Conservation (phyloP, 2,329 filamentous ascomycete species). For the Diaporthe capsici region DNA sequence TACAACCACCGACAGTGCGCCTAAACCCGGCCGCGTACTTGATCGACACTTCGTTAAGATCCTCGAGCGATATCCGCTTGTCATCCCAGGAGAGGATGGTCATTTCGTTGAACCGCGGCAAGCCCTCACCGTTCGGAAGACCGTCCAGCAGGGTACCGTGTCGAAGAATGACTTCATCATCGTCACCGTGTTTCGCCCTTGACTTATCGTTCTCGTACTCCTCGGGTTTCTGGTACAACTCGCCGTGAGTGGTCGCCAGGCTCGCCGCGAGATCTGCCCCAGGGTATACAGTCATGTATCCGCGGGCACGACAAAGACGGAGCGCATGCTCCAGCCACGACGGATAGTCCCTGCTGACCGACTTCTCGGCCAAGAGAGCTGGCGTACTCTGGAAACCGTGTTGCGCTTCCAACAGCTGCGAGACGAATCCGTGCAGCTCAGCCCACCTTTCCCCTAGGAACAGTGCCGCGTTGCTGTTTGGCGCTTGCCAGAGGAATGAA, state of each 20-base stretch:
- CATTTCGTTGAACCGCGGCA: constrained; percentile 62
- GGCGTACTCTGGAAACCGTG: constrained; percentile 52
- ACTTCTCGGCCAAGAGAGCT: constrained; percentile 64
- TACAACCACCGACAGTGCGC: constrained; percentile 76
- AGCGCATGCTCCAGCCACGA: constrained; percentile 85
- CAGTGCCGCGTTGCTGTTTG: constrained; percentile 84
- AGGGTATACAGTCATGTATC: constrained; percentile 87
- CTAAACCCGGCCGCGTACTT: constrained; percentile 73
- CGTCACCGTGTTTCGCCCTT: constrained; percentile 46
- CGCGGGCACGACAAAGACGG: constrained; percentile 80
- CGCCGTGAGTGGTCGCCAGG: constrained; percentile 82
- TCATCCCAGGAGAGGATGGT: constrained; percentile 78
- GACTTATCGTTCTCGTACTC: constrained; percentile 63
- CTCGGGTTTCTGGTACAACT: constrained; percentile 81
- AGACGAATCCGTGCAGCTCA: constrained; percentile 86
- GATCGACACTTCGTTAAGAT: constrained; percentile 59
- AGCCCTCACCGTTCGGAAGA: constrained; percentile 58
- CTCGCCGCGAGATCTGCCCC: constrained; percentile 66
- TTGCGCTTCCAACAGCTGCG: constrained; percentile 68
- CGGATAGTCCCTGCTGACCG: constrained; percentile 77
- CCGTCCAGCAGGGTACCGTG: constrained; percentile 62
- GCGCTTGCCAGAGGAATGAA: constrained; percentile 87
- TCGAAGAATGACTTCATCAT: constrained; percentile 46
- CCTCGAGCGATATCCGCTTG: constrained; percentile 54
- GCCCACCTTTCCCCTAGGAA: constrained; percentile 90